These are phyloP conservation scores for Trichoderma aggressivum DNA, from an alignment of 2,329 filamentous ascomycete species.

Conservation along the genomic window DNA sequence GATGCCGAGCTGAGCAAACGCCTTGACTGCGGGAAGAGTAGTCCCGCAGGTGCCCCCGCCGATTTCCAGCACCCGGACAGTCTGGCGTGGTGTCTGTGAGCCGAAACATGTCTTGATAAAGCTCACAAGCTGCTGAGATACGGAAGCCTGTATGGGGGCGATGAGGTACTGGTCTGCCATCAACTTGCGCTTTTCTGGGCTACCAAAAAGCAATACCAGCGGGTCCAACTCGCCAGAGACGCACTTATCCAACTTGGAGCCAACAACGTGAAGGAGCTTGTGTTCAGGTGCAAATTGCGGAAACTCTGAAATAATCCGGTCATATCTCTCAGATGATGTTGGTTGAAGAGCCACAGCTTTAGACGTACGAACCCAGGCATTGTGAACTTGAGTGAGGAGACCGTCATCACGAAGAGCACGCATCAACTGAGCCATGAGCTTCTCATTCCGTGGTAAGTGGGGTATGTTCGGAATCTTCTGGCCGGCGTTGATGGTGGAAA, in stretches of 20 bases:
- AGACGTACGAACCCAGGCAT: background rate
- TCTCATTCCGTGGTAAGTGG: background rate
- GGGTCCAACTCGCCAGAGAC: background rate
- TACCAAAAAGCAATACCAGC: background rate
- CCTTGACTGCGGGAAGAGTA: background rate
- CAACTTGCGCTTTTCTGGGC: background rate
- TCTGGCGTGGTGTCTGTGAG: background rate
- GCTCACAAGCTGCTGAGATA: background rate
- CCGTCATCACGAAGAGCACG: background rate
- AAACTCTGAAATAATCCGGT: background rate
- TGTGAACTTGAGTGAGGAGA: background rate
- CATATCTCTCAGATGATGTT: background rate
- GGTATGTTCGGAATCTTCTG: background rate
- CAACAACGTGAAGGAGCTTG: background rate
- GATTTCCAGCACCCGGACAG: background rate
- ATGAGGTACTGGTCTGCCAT: background rate
- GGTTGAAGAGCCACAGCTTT: background rate
- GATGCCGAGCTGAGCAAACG: background rate
- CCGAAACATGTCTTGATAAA: background rate
- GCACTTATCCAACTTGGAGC: background rate
- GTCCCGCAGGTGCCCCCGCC: background rate
- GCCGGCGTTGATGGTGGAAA: background rate
- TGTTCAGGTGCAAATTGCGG: background rate
- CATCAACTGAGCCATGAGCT: background rate
- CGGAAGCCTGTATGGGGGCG: background rate